These are phyloP conservation scores for Talaromyces funiculosus DNA, from an alignment of 2,329 filamentous ascomycete genomes.

Conservation along the genomic window DNA sequence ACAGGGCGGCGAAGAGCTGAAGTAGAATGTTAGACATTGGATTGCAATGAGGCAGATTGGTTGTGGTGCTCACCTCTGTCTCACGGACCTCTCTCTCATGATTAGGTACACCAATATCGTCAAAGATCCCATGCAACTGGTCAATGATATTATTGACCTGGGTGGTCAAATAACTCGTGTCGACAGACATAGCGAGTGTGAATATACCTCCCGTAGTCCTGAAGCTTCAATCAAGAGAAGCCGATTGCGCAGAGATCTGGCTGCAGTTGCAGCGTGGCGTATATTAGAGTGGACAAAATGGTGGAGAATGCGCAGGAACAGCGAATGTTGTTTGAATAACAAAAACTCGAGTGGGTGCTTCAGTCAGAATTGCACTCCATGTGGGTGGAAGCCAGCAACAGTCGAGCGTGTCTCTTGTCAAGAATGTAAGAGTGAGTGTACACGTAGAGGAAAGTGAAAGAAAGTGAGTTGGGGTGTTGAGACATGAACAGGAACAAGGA, in stretches of 20 bases:
- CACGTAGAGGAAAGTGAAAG: not conserved
- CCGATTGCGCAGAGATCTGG: not conserved
- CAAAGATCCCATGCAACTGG: slow-evolving; percentile 89
- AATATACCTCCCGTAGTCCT: not conserved
- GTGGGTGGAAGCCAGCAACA: not conserved
- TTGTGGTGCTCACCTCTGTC: slow-evolving; percentile 62
- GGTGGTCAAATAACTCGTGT: slow-evolving; percentile 86
- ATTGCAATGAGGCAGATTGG: not conserved
- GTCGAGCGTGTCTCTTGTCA: not conserved
- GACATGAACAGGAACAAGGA: not conserved
- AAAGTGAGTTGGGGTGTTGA: slow-evolving; percentile 9
- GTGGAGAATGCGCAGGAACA: slow-evolving; percentile 1
- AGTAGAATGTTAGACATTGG: slow-evolving; percentile 13
- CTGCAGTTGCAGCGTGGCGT: slow-evolving; percentile 13
- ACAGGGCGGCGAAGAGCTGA: slow-evolving; percentile 85
- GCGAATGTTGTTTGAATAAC: not conserved
- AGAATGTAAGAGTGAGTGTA: not conserved
- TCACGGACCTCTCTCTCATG: slow-evolving; percentile 90
- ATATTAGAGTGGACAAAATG: slow-evolving; percentile 8
- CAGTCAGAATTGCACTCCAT: slow-evolving; percentile 7
- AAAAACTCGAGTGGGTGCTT: not conserved
- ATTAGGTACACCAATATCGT: slow-evolving; percentile 91
- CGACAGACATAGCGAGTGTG: slow-evolving; percentile 54
- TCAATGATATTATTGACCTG: slow-evolving; percentile 92
- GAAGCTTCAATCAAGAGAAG: not conserved